A percentile compares a stretch with the other conserved stretches of the same genome.
phyloP scores from a whole-genome alignment of 164 flowering plant genomes.

The grape (Vitis vinifera) region ASM3070453v1 NC_081811.1:253001-253500 shows the following conservation, averaged over 20 bases:
- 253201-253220: neutral
- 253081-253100: too few relatives aligned
- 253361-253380: too few relatives aligned
- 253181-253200: too few relatives aligned
- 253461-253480: constrained; percentile 45
- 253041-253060: too few relatives aligned
- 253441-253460: constrained; percentile 32
- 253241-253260: neutral
- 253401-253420: neutral
- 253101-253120: too few relatives aligned
- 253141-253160: too few relatives aligned
- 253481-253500: constrained; percentile 29
- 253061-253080: too few relatives aligned
- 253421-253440: constrained; percentile 35
- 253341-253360: constrained; percentile 3
- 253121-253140: too few relatives aligned
- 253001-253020: too few relatives aligned
- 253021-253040: too few relatives aligned
- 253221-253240: constrained; percentile 4
- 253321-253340: constrained; percentile 3
- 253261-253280: constrained; percentile 1
- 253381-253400: neutral
- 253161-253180: too few relatives aligned
- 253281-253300: constrained; percentile 17
- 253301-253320: constrained; percentile 2